phyloP scores from a whole-genome alignment of 2,329 filamentous ascomycete genomes.

The Exophiala dermatitidis region DNA sequence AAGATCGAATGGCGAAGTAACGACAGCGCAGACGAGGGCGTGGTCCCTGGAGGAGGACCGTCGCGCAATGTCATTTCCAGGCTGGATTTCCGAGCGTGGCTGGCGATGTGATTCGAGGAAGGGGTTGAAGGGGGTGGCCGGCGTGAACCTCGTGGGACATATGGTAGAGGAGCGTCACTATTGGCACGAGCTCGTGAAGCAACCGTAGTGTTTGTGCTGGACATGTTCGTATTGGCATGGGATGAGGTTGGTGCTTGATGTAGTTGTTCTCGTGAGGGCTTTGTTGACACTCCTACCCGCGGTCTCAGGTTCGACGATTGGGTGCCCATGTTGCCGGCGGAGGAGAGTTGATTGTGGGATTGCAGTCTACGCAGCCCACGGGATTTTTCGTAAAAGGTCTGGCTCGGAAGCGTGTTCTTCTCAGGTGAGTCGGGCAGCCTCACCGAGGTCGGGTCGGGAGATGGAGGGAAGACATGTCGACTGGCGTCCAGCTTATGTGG shows the following conservation, averaged over 20 bases:
- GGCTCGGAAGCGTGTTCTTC: conserved; percentile 32
- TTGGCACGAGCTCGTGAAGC: conserved; percentile 53
- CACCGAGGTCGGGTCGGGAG: conserved; percentile 16
- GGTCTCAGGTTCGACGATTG: conserved; percentile 21
- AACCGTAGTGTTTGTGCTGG: conserved; percentile 28
- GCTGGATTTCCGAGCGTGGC: conserved; percentile 41
- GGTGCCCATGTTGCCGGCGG: conserved; percentile 39
- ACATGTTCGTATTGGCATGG: conserved; percentile 13
- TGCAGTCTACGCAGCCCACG: conserved; percentile 65
- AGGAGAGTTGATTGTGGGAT: conserved; percentile 61
- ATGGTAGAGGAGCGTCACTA: conserved; percentile 55
- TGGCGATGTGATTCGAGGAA: conserved; percentile 39
- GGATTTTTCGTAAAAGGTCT: conserved; percentile 56
- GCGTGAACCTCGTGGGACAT: conserved; percentile 28
- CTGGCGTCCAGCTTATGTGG: conserved; percentile 20
- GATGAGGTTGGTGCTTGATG: conserved; percentile 52
- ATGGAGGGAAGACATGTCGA: conserved; percentile 16
- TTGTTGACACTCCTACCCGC: conserved; percentile 8
- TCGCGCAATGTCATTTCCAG: conserved; percentile 73
- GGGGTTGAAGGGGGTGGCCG: conserved; percentile 30
- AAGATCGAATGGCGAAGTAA: conserved; percentile 45
- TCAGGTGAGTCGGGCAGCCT: conserved; percentile 23
- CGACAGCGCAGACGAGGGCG: conserved; percentile 36
- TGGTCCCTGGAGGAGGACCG: conserved; percentile 65
- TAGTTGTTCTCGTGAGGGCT: conserved; percentile 21